Conservation (phyloP, 805 yeast genomes). For the Lipomyces spencermartinsiae region DNA sequence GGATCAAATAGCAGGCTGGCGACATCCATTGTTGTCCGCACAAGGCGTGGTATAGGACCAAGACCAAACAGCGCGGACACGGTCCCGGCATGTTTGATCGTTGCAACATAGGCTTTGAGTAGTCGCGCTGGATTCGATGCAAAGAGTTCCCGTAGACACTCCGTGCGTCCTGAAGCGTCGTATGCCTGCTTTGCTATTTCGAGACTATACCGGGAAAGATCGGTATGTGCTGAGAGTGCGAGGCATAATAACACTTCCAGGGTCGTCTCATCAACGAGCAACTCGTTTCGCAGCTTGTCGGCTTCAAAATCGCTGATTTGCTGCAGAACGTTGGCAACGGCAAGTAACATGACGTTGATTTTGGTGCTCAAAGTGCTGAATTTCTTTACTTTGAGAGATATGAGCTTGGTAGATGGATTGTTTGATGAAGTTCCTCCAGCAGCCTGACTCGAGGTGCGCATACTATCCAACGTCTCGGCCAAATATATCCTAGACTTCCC, state of each 20-base stretch:
- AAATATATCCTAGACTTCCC: slow-evolving; percentile 24
- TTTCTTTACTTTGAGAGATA: slow-evolving; percentile 16
- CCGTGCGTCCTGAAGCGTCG: slow-evolving; percentile 80
- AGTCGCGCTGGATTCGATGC: slow-evolving; percentile 53
- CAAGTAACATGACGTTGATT: slow-evolving; percentile 13
- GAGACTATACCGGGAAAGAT: slow-evolving; percentile 69
- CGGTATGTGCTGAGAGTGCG: slow-evolving; percentile 65
- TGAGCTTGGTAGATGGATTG: slow-evolving; percentile 9
- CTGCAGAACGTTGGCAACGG: slow-evolving; percentile 26
- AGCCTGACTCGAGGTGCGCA: slow-evolving; percentile 42
- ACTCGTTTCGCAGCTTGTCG: slow-evolving; percentile 26
- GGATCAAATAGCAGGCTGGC: slow-evolving; percentile 69
- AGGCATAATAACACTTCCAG: slow-evolving; percentile 63
- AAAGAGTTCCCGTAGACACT: slow-evolving; percentile 68
- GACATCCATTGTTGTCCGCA: slow-evolving; percentile 77
- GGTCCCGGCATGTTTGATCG: slow-evolving; percentile 52
- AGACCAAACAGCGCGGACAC: slow-evolving; percentile 53
- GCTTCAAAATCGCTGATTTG: slow-evolving; percentile 29
- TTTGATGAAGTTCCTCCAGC: slow-evolving; percentile 13
- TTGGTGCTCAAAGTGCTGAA: slow-evolving; percentile 8
- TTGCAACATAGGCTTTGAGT: slow-evolving; percentile 56
- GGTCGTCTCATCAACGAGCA: slow-evolving; percentile 18
- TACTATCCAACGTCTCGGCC: slow-evolving; percentile 39
- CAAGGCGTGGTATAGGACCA: slow-evolving; percentile 78
- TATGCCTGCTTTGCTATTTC: slow-evolving; percentile 75